Conservation (phyloP, 2,329 filamentous ascomycete genomes). For the Sclerotiophoma versabilis region DNA sequence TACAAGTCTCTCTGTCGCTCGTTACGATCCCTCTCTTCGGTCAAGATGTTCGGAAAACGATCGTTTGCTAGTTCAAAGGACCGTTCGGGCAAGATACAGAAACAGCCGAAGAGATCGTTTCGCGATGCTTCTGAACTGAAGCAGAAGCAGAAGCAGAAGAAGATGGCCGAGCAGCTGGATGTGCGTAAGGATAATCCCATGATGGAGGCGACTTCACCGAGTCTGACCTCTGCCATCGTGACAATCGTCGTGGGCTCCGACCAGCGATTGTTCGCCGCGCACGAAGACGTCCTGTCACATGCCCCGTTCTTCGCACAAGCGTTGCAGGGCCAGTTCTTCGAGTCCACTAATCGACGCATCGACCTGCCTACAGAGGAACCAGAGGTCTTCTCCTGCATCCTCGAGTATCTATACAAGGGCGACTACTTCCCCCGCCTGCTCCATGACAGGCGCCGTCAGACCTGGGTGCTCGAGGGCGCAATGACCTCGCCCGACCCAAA, state of each 20-base stretch:
- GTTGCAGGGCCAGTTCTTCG: slow-evolving; percentile 75
- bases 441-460: slow-evolving; percentile 83
- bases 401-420: slow-evolving; percentile 97
- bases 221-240: slow-evolving; percentile 75
- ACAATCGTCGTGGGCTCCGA: slow-evolving; percentile 85
- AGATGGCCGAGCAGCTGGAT: slow-evolving; percentile 76
- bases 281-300: slow-evolving; percentile 87
- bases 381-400: slow-evolving; percentile 89
- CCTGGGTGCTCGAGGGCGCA: slow-evolving; percentile 86
- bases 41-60: slow-evolving; percentile 84
- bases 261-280: slow-evolving; percentile 89
- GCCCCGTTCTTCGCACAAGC: slow-evolving; percentile 83
- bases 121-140: slow-evolving; percentile 79
- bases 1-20: slow-evolving; percentile 53
- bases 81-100: slow-evolving; percentile 86
- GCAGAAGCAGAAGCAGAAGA: slow-evolving; percentile 69
- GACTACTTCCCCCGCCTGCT: slow-evolving; percentile 92
- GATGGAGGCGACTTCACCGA: slow-evolving; percentile 58
- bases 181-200: slow-evolving; percentile 64
- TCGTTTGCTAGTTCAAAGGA: slow-evolving; percentile 80
- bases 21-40: slow-evolving; percentile 52
- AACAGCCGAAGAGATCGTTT: slow-evolving; percentile 76
- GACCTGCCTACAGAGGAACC: slow-evolving; percentile 81
- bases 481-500: slow-evolving; percentile 62
- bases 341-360: slow-evolving; percentile 75